These are phyloP conservation scores for Puccinia coronata DNA, from an alignment of 1,284 basidiomycete species.

Conservation along the genomic window DNA sequence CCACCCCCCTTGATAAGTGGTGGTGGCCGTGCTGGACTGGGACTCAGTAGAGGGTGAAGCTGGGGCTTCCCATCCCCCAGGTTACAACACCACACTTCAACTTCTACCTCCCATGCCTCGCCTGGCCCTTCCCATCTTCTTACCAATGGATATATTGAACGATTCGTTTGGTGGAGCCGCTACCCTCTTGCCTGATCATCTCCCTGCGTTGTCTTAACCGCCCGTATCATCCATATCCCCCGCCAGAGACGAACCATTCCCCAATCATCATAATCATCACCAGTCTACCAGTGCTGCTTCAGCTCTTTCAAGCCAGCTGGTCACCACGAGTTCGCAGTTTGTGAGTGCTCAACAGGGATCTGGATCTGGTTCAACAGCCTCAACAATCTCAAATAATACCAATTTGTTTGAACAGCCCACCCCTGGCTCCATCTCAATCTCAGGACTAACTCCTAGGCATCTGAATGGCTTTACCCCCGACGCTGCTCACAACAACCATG, in stretches of 20 bases:
- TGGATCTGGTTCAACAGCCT: slow-evolving; percentile 36
- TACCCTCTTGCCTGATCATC: background rate
- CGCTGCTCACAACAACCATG: background rate
- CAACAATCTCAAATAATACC: slow-evolving; percentile 38
- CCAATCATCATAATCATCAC: background rate
- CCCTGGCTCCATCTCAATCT: slow-evolving; percentile 32
- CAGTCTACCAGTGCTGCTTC: background rate
- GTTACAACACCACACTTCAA: background rate
- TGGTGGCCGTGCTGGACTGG: slow-evolving; percentile 1
- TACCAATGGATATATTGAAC: slow-evolving; percentile 6
- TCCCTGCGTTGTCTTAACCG: background rate
- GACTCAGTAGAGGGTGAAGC: background rate
- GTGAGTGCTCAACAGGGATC: slow-evolving; percentile 26
- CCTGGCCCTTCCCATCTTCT: background rate
- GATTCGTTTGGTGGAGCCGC: slow-evolving; percentile 7
- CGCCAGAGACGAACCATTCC: background rate
- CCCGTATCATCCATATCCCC: background rate
- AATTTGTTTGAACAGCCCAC: slow-evolving; percentile 44
- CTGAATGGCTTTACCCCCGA: slow-evolving; percentile 32
- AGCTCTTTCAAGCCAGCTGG: background rate
- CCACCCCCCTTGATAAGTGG: slow-evolving; percentile 1
- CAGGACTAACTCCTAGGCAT: background rate
- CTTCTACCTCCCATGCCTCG: slow-evolving; percentile 7
- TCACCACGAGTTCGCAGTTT: slow-evolving; percentile 10
- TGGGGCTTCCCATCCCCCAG: slow-evolving; percentile 2